Percentiles rank a stretch among this genome's conserved stretches.
These are phyloP conservation scores for Hirschfeldia incana DNA, from an alignment of 345 rosid species.

Conservation along the genomic window DNA sequence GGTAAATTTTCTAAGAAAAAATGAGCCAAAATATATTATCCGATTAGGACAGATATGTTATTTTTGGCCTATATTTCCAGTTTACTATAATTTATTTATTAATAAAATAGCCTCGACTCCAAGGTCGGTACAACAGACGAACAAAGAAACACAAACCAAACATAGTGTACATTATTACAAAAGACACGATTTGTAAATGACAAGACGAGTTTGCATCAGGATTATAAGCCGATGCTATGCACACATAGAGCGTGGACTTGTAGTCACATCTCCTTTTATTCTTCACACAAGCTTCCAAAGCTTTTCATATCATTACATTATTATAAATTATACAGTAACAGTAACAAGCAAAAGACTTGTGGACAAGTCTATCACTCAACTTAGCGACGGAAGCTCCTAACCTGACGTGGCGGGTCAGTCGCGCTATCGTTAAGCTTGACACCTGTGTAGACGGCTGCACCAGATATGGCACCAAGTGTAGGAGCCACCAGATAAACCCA, in stretches of 20 bases:
- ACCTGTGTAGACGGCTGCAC: conserved; percentile 70
- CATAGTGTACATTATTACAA: conserved; percentile 26
- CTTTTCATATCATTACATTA: conserved; percentile 18
- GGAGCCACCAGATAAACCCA: conserved; percentile 93
- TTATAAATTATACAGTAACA: conserved; percentile 23
- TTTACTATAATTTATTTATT: neutral
- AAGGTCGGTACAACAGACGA: conserved; percentile 23
- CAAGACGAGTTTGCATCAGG: conserved; percentile 29
- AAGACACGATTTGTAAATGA: conserved; percentile 25
- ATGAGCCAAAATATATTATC: no score
- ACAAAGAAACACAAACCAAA: conserved; percentile 25
- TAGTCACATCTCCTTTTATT: conserved; percentile 36
- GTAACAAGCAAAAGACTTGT: conserved; percentile 28
- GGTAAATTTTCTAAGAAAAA: no score
- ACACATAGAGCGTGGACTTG: conserved; percentile 35
- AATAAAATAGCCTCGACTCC: conserved; percentile 9
- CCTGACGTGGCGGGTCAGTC: conserved; percentile 63
- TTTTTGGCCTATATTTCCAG: no score
- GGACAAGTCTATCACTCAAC: neutral
- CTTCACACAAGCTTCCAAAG: conserved; percentile 26
- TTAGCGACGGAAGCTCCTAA: conserved; percentile 88
- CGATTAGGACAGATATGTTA: no score
- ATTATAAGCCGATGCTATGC: conserved; percentile 12
- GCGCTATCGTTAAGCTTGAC: conserved; percentile 77
- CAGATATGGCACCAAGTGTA: conserved; percentile 77